Evolutionary conservation across 768 basidiomycete species (phyloP).

Genomic region (Podaxis mareebaensis): DNA sequence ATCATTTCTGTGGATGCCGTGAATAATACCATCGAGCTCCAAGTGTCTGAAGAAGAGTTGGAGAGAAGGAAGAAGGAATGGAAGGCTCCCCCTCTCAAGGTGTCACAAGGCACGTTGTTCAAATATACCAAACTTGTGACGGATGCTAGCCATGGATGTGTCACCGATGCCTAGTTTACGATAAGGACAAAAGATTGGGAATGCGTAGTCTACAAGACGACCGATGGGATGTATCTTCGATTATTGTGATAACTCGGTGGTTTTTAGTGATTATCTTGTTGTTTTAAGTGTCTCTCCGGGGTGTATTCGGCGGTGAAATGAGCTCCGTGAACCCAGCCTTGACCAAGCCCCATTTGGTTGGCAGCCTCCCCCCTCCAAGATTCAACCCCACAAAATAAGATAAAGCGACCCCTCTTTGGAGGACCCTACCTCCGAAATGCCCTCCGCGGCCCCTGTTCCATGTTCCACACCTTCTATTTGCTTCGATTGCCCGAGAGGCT

Average conservation of each 20-base stretch:
- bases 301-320: not conserved
- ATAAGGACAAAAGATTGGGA: not conserved
- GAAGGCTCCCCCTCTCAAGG: conserved; percentile 86
- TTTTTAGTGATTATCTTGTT: not conserved
- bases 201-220: not conserved
- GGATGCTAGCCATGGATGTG: conserved; percentile 92
- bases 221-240: not conserved
- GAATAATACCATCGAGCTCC: conserved; percentile 78
- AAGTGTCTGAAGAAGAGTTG: conserved; percentile 79
- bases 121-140: conserved; percentile 88
- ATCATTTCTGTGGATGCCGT: conserved; percentile 86
- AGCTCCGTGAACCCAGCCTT: not conserved
- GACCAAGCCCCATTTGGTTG: not conserved
- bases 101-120: conserved; percentile 76
- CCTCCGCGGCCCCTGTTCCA: not conserved
- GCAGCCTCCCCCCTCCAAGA: not conserved
- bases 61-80: conserved; percentile 69
- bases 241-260: not conserved
- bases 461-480: not conserved
- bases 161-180: conserved; percentile 68
- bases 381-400: not conserved
- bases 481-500: too few relatives aligned
- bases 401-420: too few relatives aligned
- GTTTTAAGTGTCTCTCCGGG: not conserved
- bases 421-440: not conserved